Evolutionary conservation across 2,329 filamentous ascomycete genomes (phyloP), one percentile per base, ranked within the genome.

Genomic region (Boeremia lycopersici): DNA sequence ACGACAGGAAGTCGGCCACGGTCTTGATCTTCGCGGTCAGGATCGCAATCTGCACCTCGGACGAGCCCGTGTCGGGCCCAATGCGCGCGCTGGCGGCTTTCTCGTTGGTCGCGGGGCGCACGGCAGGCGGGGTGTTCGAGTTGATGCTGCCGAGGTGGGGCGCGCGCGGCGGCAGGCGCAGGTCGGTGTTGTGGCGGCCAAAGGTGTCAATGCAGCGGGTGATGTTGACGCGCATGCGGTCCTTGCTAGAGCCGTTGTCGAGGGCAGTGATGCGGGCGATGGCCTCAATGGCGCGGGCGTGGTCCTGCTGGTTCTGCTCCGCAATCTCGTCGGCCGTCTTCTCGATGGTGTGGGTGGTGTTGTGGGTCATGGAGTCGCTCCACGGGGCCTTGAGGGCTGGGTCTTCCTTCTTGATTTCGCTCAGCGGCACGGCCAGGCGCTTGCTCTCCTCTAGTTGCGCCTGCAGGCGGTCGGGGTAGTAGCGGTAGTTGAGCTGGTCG

Each of bases 21-120:
- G 89, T 87, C 60, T 91, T 83, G 72, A 99, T 99, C 83, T 97
- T 98, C 53, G 91, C 85, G 3, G 95, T 99, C 73, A 99, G 77
- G 65, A 99, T 96, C 40, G 92, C 93, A 63, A 96, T 91, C 80
- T 99, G 95, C n/a, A 99, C 96, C 78, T 99, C 95, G 6, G 91
- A 91, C 67, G 91, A 96, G 31, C 95, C 95, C 0, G 93, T 99
- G 73, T 99, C 95, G 5, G 89, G 89, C 0, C 95, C 95, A n/a
- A 87, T 86, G 29, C 96, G 88, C 43, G 84, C 83, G 39, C 56
- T 66, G 4, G 63, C 48, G 13, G 61, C 69, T 10, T 57, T 62
- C 12, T 59, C 44, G 41, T 73, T 74, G 10, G 70, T 73, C 23
- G 67, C 57, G 0, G 81, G 82, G 63, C 84, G 84, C 25, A 77